Conservation (phyloP, 2,329 filamentous ascomycete genomes). For the Colletotrichum incanum region DNA sequence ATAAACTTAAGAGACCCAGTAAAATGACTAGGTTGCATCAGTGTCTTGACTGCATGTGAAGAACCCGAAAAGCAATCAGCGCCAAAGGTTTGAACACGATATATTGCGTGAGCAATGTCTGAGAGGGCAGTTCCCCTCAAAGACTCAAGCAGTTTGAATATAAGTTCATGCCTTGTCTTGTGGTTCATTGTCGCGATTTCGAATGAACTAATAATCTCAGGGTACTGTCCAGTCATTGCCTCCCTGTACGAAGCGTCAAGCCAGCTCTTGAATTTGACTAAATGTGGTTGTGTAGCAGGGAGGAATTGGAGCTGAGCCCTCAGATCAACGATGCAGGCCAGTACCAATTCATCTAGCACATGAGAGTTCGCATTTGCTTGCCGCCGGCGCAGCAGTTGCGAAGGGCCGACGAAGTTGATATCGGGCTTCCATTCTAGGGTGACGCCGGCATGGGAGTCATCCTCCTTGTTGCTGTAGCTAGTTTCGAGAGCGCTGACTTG, state of each 20-base stretch:
- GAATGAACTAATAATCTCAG: conserved; percentile 4
- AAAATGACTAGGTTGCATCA: neutral
- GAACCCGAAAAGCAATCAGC: conserved; percentile 21
- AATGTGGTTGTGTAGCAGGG: conserved; percentile 27
- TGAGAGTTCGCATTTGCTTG: neutral
- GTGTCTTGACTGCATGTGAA: neutral
- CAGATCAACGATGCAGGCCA: conserved; percentile 33
- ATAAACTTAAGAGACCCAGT: neutral
- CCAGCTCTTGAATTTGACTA: conserved; percentile 31
- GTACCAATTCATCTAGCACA: conserved; percentile 10
- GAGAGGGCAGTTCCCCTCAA: conserved; percentile 11
- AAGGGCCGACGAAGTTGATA: conserved; percentile 11
- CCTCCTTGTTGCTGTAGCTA: neutral
- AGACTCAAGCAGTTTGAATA: neutral
- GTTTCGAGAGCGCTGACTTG: neutral
- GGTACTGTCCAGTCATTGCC: conserved; percentile 18
- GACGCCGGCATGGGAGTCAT: conserved; percentile 22
- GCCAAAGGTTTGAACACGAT: neutral
- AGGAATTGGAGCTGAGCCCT: conserved; percentile 33
- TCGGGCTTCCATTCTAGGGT: conserved; percentile 38
- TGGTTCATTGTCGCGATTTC: conserved; percentile 12
- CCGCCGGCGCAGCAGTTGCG: neutral
- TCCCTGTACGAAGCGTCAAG: conserved; percentile 25
- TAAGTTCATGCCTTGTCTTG: neutral
- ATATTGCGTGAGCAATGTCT: neutral